Percentiles rank a stretch among this genome's conserved stretches.
phyloP scores from a whole-genome alignment of 768 basidiomycete species.

The Mycena capillaripes region DNA sequence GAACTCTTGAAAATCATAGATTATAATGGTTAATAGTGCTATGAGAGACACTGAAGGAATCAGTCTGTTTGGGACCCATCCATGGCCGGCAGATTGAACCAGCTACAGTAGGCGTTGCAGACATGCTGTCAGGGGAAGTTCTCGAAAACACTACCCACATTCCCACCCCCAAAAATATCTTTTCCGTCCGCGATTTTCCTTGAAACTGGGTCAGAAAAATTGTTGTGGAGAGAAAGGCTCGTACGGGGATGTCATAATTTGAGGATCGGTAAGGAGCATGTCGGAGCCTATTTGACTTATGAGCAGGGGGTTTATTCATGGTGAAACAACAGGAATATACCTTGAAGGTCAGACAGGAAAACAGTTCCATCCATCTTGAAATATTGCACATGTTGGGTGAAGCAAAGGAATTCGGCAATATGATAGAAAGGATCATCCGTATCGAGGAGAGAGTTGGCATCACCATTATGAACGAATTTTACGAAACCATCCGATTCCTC shows the following conservation, averaged over 20 bases:
- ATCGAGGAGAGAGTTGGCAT: constrained; percentile 22
- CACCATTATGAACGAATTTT: constrained; percentile 44
- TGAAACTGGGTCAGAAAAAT: neutral
- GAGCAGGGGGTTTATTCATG: too few species aligned
- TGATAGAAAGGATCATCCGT: constrained; percentile 7
- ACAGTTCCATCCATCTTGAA: constrained; percentile 37
- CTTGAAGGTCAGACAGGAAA: constrained; percentile 46
- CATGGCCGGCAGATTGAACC: constrained; percentile 2
- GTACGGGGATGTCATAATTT: constrained; percentile 19
- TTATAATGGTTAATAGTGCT: too few species aligned
- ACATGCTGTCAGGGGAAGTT: constrained; percentile 4
- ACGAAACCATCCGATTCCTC: constrained; percentile 30
- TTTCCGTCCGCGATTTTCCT: neutral
- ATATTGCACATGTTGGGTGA: constrained; percentile 45
- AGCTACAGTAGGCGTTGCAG: constrained; percentile 7
- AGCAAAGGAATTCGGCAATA: constrained; percentile 38
- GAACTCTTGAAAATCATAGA: too few species aligned
- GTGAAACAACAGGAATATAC: constrained; percentile 13
- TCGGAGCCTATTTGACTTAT: too few species aligned
- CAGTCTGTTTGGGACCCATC: too few species aligned
- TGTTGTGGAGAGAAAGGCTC: neutral
- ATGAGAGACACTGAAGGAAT: too few species aligned
- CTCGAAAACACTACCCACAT: constrained; percentile 5
- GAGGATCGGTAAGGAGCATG: constrained; percentile 5
- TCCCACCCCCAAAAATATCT: constrained; percentile 4